Evolutionary conservation across 495 filamentous ascomycete species (phyloP), one percentile per base, ranked within the genome.

Genomic region (Hyaloscypha bicolor): DNA sequence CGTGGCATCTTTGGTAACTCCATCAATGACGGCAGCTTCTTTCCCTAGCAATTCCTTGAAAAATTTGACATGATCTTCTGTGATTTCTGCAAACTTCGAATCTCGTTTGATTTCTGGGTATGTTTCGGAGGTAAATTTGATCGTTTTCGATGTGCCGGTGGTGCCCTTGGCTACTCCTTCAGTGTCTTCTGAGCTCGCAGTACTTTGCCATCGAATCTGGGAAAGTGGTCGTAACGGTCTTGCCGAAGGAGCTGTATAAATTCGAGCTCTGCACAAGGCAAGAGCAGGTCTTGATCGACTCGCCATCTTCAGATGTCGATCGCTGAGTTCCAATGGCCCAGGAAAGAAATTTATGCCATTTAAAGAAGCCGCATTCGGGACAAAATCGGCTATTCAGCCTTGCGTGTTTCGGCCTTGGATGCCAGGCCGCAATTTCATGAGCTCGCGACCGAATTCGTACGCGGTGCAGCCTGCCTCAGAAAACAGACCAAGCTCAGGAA

Each of bases 101-200:
- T 97, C 84, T 65, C 95, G 85, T 78, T 93, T 85, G 70, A 98
- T 78, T 64, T 91, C 85, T 22, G 95, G 95, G 76, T 98, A 93
- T 69, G 87, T 87, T 60, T 95, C 90, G 66, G 90, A 89, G 45
- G 94, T 97, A 79, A 88, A 91, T 75, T 88, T 87, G 72, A 89
- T 85, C 61, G 85, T 76, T 65, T 85, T 89, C 9, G 79, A 65
- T 21, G 79, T 68, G 22, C 71, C 75, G 22, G 77, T 71, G 8
- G 58, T 62, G 29, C 69, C 74, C 56, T 74, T 75, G 30, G 72
- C 69, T 30, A 64, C 65, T 35, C 74, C 79, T 39, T 79, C 69
- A 37, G 60, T 60, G 62, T 76, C 71, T 60, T 82, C 81, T 51
- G 76, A 77, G 30, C 73, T 79, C 22, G 80, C 78, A 42, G 81